Base-by-base conservation (phyloP, 2,329 filamentous ascomycete species). In the Stachybotrys echinatus region DNA sequence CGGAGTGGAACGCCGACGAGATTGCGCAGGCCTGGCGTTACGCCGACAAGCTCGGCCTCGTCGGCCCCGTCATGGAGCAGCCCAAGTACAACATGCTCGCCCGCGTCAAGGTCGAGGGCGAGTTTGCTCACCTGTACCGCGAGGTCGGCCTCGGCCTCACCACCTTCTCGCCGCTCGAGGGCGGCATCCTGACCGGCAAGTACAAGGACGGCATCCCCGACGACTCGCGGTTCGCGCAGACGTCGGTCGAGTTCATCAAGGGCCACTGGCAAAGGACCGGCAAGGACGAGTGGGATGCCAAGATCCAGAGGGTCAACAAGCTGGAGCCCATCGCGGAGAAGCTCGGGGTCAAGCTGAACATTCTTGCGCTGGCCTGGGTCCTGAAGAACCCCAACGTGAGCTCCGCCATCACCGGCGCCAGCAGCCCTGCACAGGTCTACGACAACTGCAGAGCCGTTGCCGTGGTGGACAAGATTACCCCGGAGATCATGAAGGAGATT, bases 51-150 rank as follows among this genome's bases (percentile, higher is more conserved):
- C 73, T 86, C 8, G 74, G 76, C 14, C 70, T 87, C 39, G 76
- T 87, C 53, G 83, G 80, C 7, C 84, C 84, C 3, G 58, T 85
- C 27, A 79, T 85, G 67, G 84, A 87, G 66, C 84, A 88, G 68
- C 83, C 83, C 1, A 71, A 78, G 47, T 87, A 87, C 69, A 86
- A 84, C 68, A 77, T 86, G 67, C 72, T 87, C 14, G 69, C 69
- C 42, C 77, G 83, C 21, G 68, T 80, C 54, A 80, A 79, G 59
- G 81, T 87, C n/a, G 84, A 87, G 69, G 69, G 69, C 47, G 83
- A 87, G 58, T 86, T 76, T 61, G 70, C 72, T 44, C 76, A 79
- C 52, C 69, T 87, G 22, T 87, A 84, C 66, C 71, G 78, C 40
- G 74, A 84, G 52, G 70, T 76, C 49, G 80, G 81, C 6, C 71